A percentile compares a stretch with the other conserved stretches of the same genome.
Evolutionary conservation across 164 flowering plant species (phyloP).

Genomic region (Vitis vinifera): DNA sequence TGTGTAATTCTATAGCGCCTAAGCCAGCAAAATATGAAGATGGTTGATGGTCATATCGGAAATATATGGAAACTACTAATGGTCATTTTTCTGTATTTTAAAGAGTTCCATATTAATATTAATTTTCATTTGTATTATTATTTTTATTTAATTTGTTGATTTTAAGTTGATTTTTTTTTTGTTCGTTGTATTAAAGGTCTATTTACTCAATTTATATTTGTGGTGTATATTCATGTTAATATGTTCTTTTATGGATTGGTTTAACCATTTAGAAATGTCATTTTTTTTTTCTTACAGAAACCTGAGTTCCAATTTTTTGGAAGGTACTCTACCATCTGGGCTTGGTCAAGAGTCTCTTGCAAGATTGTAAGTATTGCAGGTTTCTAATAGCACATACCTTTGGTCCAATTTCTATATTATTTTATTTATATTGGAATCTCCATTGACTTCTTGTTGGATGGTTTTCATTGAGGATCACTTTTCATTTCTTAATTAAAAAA

Average conservation of each 20-base stretch:
- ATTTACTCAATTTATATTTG: too few relatives aligned
- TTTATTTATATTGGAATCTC: background rate
- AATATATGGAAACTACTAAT: too few relatives aligned
- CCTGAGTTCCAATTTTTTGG: conserved; percentile 80
- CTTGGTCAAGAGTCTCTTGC: conserved; percentile 77
- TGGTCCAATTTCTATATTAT: background rate
- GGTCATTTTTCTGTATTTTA: too few relatives aligned
- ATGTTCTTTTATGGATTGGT: background rate
- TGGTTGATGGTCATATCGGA: too few relatives aligned
- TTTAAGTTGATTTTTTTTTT: too few relatives aligned
- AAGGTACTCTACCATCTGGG: conserved; percentile 72
- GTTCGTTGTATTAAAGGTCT: too few relatives aligned
- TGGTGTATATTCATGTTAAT: background rate
- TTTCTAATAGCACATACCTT: background rate
- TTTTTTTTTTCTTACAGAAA: conserved; percentile 56
- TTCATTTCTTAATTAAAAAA: background rate
- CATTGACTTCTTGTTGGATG: background rate
- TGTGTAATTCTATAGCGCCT: too few relatives aligned
- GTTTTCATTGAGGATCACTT: background rate
- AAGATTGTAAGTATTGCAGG: conserved; percentile 58
- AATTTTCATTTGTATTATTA: too few relatives aligned
- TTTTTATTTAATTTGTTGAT: too few relatives aligned
- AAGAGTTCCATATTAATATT: too few relatives aligned
- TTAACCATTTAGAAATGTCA: background rate
- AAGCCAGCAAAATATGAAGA: too few relatives aligned